Evolutionary conservation across 306 rosid species (phyloP), one percentile per base, ranked within the genome.

Genomic region (Astragalus glycyphyllos): DNA sequence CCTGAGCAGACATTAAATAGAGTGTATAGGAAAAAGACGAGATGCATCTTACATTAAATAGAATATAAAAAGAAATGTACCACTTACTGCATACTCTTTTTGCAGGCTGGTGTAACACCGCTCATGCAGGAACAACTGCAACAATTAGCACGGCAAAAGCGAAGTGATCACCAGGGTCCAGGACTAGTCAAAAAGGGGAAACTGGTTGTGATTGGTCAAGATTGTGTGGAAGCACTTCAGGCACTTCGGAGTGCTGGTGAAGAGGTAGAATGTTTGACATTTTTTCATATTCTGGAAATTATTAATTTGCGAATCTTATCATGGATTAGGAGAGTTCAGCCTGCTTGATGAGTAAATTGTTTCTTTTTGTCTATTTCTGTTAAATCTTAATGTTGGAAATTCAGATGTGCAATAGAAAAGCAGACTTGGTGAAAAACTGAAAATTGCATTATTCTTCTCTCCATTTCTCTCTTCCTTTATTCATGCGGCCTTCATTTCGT

Each of bases 31-130:
- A 20, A 20, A 20, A 20, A 20, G 23, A n/a, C 23, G 23, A 20
- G 23, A 20, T 20, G 23, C 2, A 20, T 20, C 23, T 20, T 20
- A 20, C 2, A 0, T 20, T 20, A 20, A 20, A 20, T 20, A 20
- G 23, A 2, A 2, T 20, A 20, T 20, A 20, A 20, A 20, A 20
- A 20, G 23, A 20, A 20, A 20, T 20, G 23, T 20, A 20, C 23
- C 23, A 20, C 23, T 20, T 20, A 20, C 1, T 20, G 23, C 23
- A 20, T 62, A 31, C 48, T 44, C 60, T 74, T 29, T 77, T 71
- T 78, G 58, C 82, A 94, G 98, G 93, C 97, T 71, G 97, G 96
- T 76, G 77, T 94, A 70, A 80, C 98, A 37, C 96, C 87, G 54
- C 86, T 94, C 47, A 13, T 94, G 74, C 98, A 90, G 79, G 83